These are phyloP conservation scores for Rosa lucieae DNA, from an alignment of 306 rosid species.

Conservation along the genomic window DNA sequence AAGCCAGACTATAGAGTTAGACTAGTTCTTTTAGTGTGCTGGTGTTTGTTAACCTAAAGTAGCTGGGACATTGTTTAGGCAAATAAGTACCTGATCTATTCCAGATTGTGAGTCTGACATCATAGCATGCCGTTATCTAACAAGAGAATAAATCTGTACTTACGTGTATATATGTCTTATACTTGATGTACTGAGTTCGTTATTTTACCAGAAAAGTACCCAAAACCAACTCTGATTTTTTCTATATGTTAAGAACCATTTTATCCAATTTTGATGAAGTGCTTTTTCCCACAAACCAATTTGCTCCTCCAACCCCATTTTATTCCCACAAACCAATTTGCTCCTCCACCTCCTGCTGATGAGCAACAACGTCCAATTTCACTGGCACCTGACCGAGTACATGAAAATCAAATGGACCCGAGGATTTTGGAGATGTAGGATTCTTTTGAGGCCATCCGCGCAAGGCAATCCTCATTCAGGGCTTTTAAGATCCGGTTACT, in stretches of 20 bases:
- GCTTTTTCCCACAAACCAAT: not conserved
- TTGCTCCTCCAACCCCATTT: too few species aligned
- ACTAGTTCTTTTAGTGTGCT: not conserved
- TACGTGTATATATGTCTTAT: not conserved
- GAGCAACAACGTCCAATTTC: too few species aligned
- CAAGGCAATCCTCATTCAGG: too few species aligned
- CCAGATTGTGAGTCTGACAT: conserved; percentile 3
- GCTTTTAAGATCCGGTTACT: too few species aligned
- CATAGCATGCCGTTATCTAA: not conserved
- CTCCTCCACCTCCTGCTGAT: too few species aligned
- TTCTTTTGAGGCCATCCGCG: too few species aligned
- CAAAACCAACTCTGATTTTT: not conserved
- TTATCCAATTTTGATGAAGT: not conserved
- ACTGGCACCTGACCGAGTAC: accelerated
- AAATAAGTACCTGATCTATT: not conserved
- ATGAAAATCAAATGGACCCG: too few species aligned
- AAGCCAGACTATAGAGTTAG: not conserved
- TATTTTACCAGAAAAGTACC: not conserved
- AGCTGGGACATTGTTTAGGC: conserved; percentile 2
- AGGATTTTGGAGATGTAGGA: too few species aligned
- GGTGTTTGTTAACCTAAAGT: conserved; percentile 16
- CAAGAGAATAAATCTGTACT: not conserved
- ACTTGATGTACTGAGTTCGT: not conserved
- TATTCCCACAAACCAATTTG: too few species aligned
- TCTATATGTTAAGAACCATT: not conserved